Evolutionary conservation across 2,329 filamentous ascomycete species (phyloP), one percentile per base, ranked within the genome.

Genomic region (Zasmidium citrigriseum): DNA sequence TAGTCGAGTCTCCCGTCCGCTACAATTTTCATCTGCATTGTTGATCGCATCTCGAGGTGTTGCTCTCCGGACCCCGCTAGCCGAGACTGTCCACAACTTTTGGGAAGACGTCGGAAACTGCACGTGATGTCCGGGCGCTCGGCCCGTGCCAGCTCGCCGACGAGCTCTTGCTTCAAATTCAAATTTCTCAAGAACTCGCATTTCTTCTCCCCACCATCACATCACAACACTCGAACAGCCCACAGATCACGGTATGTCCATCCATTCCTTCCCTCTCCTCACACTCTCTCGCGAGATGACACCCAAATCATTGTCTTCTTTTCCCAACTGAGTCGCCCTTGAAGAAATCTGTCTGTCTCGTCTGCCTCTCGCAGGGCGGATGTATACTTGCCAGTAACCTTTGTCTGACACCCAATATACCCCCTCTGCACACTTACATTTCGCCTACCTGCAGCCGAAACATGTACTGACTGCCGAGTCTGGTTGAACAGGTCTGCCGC

Each of bases 371-470:
- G 78, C 83, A 81, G 80, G 81, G 76, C 73, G 83, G 86, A 87
- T 90, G 89, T 88, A 74, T 92, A 92, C 89, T 92, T 90, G 89
- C 89, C 89, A 93, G 89, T 92, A 92, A 88, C 81, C 77, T 80
- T 83, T 86, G 86, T 90, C 89, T 91, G 89, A 91, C 78, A 68
- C 65, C 66, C 66, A 11, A 7, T 41, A 7, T 21, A 52, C 62
- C 49, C 48, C 58, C 57, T 59, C 57, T 47, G 23, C 48, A 52
- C 49, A 60, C 18, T 24, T 27, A n/a, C 57, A 58, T 60, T 46
- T 38, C 47, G 34, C 34, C 34, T 41, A 53, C 38, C 54, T 55
- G 27, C 24, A 48, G 18, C 34, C 34, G 34, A 41, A 52, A 41
- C 29, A 29, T 29, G 29, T 51, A 46, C 59, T 59, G 51, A 59